Evolutionary conservation across 1,284 basidiomycete genomes (phyloP), one percentile per base, ranked within the genome.

Genomic region (Salmacisia buchloeana): DNA sequence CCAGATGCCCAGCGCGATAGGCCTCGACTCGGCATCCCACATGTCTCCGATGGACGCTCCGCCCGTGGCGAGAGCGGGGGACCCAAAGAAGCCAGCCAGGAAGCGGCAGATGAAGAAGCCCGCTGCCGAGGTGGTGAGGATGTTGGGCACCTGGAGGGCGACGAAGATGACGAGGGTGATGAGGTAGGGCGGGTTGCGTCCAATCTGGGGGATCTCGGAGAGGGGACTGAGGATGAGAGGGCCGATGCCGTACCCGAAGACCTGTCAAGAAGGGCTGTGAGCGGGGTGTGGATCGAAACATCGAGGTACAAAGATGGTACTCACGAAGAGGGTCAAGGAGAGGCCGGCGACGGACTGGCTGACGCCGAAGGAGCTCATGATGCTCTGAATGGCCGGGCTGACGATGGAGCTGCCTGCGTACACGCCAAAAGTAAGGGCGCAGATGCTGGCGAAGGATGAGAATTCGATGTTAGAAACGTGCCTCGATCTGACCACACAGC

Each of bases 331-430:
- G 38, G 43, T 34, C 35, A 61, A 31, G 18, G 43, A 46, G 15
- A 61, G 33, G 9, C 38, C 60, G 9, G 60, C 60, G 5, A 49
- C 45, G 38, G 60, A 18, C 1, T 27, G 25, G 15, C 31, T 18
- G n/a, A 61, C 60, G 15, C 49, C 49, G 49, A 54, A 54, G 25
- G 12, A 33, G 12, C 13, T 10, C 6, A 10, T 18, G 49, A 54
- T 54, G 49, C 27, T 29, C 29, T 85, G 74, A 33, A 86, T 77
- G 0, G 84, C 84, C 1, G 85, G 86, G 0, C 86, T 85, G 41
- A 82, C 82, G 46, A 86, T 85, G 3, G 83, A 83, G 59, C 83
- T 83, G 18, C 87, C 86, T 63, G 86, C 82, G 74, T 86, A 88
- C 2, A 84, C 82, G 68, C 86, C 85, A 39, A 85, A 79, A 4